Percentiles rank a stretch among this genome's conserved stretches.
phyloP scores from a whole-genome alignment of 495 filamentous ascomycete genomes.

The Penicillium odoratum region DNA sequence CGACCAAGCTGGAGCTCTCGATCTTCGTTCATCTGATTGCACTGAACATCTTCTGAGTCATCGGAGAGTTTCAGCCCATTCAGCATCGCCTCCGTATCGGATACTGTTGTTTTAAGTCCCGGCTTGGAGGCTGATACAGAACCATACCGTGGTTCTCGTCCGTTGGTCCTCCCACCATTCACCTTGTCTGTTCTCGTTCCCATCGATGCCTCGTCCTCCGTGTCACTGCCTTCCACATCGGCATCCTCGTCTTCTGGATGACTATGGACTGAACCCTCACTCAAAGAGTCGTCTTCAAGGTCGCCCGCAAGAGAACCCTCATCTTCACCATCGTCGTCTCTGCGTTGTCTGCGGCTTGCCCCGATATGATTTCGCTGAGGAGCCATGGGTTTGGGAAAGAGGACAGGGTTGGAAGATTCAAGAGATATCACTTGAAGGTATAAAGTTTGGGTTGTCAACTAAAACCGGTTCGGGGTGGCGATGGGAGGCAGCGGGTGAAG shows the following conservation, averaged over 20 bases:
- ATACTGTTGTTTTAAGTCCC: conserved; percentile 36
- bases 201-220: conserved; percentile 60
- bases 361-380: conserved; percentile 69
- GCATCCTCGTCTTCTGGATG: conserved; percentile 76
- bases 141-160: conserved; percentile 25
- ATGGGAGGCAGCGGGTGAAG: conserved; percentile 8
- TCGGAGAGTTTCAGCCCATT: conserved; percentile 73
- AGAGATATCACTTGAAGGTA: not conserved
- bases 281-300: conserved; percentile 78
- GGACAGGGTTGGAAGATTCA: too few relatives aligned
- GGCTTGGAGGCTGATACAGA: conserved; percentile 32
- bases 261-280: conserved; percentile 73
- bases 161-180: conserved; percentile 40
- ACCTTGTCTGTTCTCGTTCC: conserved; percentile 39
- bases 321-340: conserved; percentile 78
- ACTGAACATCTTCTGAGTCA: conserved; percentile 60
- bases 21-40: conserved; percentile 57
- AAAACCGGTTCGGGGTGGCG: conserved; percentile 1
- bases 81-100: conserved; percentile 88
- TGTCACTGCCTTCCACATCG: conserved; percentile 72
- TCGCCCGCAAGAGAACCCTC: conserved; percentile 65
- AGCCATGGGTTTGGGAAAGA: conserved; percentile 43
- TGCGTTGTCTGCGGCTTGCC: conserved; percentile 68
- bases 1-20: conserved; percentile 28
- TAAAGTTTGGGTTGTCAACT: not conserved